These are phyloP conservation scores for Fusarium illudens DNA, from an alignment of 2,329 filamentous ascomycete genomes.

Conservation along the genomic window DNA sequence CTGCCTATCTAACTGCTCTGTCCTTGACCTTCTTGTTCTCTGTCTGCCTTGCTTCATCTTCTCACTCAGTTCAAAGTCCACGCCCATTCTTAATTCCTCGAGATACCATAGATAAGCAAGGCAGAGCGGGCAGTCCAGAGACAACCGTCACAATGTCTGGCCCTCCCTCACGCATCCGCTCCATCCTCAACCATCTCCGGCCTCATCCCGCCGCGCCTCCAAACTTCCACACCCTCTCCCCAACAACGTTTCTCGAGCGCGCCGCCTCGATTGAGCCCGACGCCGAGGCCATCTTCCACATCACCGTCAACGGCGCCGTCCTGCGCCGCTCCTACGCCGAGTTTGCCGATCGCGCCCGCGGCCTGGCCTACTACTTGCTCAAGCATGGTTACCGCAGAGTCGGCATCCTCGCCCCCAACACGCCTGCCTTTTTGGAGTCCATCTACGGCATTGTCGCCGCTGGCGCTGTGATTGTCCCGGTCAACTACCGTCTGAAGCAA, in stretches of 20 bases:
- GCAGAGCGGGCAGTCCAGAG: constrained; percentile 4
- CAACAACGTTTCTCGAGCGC: constrained; percentile 85
- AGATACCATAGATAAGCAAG: constrained; percentile 3
- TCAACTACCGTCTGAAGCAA: constrained; percentile 72
- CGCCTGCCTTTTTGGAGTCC: constrained; percentile 89
- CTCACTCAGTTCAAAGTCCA: background rate
- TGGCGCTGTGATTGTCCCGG: constrained; percentile 77
- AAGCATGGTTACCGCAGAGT: constrained; percentile 79
- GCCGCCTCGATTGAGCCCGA: constrained; percentile 89
- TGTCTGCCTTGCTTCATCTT: constrained; percentile 2
- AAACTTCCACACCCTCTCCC: constrained; percentile 82
- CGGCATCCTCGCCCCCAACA: constrained; percentile 90
- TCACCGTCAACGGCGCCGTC: constrained; percentile 78
- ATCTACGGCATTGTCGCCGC: constrained; percentile 89
- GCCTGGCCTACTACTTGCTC: constrained; percentile 86
- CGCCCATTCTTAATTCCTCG: background rate
- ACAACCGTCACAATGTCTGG: constrained; percentile 64
- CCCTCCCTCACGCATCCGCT: constrained; percentile 67
- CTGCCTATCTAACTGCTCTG: background rate
- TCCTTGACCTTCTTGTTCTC: background rate
- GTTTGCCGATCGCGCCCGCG: constrained; percentile 84
- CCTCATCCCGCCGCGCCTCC: constrained; percentile 53
- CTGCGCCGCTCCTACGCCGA: constrained; percentile 82
- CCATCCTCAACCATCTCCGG: constrained; percentile 62
- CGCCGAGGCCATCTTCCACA: constrained; percentile 84